Conservation (phyloP, 2,329 filamentous ascomycete species). For the Microascus cirrosus region DNA sequence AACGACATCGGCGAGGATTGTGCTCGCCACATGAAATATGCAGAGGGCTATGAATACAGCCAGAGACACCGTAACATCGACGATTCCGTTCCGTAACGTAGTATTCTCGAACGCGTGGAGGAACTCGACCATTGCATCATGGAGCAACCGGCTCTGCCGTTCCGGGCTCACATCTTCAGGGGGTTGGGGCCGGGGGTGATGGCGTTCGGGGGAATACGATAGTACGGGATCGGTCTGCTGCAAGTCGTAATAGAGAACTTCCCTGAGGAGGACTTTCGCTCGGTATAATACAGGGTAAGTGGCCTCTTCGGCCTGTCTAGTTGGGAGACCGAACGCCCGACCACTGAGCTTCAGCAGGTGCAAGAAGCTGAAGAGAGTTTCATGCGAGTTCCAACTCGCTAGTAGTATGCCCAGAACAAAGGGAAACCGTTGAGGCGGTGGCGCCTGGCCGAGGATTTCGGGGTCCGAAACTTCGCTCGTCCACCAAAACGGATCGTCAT, state of each 20-base stretch:
- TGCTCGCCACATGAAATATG: slow-evolving; percentile 45
- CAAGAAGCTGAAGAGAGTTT: slow-evolving; percentile 38
- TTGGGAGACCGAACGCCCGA: slow-evolving; percentile 27
- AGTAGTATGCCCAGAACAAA: slow-evolving; percentile 36
- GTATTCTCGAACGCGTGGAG: slow-evolving; percentile 39
- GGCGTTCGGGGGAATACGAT: slow-evolving; percentile 23
- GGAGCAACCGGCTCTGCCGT: slow-evolving; percentile 34
- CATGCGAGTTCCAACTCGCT: slow-evolving; percentile 37
- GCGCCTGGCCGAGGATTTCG: neutral
- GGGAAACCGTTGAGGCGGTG: neutral
- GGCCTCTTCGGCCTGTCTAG: slow-evolving; percentile 35
- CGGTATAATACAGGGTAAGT: slow-evolving; percentile 38
- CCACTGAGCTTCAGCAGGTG: slow-evolving; percentile 39
- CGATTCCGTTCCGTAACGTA: slow-evolving; percentile 23
- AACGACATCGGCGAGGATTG: slow-evolving; percentile 36
- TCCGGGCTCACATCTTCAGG: slow-evolving; percentile 33
- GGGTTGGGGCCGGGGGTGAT: slow-evolving; percentile 11
- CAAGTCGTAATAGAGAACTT: slow-evolving; percentile 42
- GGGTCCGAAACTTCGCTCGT: slow-evolving; percentile 27
- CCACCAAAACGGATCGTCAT: slow-evolving; percentile 48
- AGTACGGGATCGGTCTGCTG: slow-evolving; percentile 31
- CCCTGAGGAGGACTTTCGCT: slow-evolving; percentile 43
- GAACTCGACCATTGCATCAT: slow-evolving; percentile 39
- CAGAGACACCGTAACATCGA: slow-evolving; percentile 33
- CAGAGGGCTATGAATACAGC: slow-evolving; percentile 43